These are phyloP conservation scores for Daldinia concentrica DNA, from an alignment of 495 filamentous ascomycete species.

Conservation along the genomic window DNA sequence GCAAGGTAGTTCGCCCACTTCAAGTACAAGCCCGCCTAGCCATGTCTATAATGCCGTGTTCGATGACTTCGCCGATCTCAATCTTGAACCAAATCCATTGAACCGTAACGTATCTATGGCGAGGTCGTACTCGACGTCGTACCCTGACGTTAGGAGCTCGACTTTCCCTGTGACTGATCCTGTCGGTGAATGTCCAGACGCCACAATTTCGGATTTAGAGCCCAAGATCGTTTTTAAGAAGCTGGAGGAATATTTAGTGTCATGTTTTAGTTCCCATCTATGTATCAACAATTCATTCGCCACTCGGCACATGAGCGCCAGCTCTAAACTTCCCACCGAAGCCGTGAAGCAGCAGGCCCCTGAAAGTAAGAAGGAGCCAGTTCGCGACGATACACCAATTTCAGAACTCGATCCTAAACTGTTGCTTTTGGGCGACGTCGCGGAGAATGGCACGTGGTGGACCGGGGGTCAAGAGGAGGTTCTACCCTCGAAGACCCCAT, in stretches of 20 bases:
- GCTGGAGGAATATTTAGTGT: constrained; percentile 79
- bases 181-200: constrained; percentile 7
- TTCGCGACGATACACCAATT: constrained; percentile 48
- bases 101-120: constrained; percentile 38
- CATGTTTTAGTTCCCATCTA: constrained; percentile 72
- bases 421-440: constrained; percentile 78
- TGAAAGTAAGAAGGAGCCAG: constrained; percentile 44
- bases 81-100: constrained; percentile 46
- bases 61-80: constrained; percentile 38
- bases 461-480: constrained; percentile 64
- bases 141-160: constrained; percentile 47
- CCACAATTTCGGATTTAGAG: constrained; percentile 41
- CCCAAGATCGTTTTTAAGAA: constrained; percentile 67
- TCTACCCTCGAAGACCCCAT: constrained; percentile 47
- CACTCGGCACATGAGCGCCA: constrained; percentile 53
- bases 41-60: constrained; percentile 41
- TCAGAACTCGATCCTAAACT: constrained; percentile 76
- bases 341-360: constrained; percentile 26
- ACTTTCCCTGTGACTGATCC: constrained; percentile 25
- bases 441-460: constrained; percentile 89
- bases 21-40: constrained; percentile 31
- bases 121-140: constrained; percentile 54
- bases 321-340: constrained; percentile 39
- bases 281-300: constrained; percentile 79
- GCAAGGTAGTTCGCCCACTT: constrained; percentile 34